Conservation (phyloP, 345 rosid species). For the Syzygium grande region DNA sequence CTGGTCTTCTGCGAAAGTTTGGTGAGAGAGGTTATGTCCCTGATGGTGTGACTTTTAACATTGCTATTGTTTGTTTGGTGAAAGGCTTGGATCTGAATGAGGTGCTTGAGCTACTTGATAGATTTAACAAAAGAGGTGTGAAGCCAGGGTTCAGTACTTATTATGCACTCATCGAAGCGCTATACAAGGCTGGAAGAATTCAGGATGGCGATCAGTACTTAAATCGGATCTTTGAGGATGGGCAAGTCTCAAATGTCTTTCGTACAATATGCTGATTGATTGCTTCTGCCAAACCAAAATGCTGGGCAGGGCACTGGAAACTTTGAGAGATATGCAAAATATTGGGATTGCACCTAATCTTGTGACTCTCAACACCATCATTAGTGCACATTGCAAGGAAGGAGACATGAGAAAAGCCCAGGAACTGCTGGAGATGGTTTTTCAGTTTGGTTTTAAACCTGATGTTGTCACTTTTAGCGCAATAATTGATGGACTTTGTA, state of each 20-base stretch:
- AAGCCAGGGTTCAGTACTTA: constrained; percentile 53
- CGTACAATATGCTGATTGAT: constrained; percentile 68
- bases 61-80: constrained; percentile 50
- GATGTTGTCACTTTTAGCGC: constrained; percentile 75
- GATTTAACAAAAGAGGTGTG: constrained; percentile 40
- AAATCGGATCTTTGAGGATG: constrained; percentile 32
- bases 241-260: constrained; percentile 42
- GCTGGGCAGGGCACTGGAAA: constrained; percentile 37
- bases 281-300: constrained; percentile 64
- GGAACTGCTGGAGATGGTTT: constrained; percentile 36
- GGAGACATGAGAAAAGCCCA: constrained; percentile 38
- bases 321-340: constrained; percentile 40
- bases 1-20: constrained; percentile 35
- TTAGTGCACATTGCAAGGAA: constrained; percentile 43
- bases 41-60: constrained; percentile 48
- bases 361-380: constrained; percentile 75
- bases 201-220: constrained; percentile 44
- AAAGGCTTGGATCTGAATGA: constrained; percentile 47
- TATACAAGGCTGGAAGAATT: constrained; percentile 36
- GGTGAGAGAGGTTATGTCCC: constrained; percentile 47
- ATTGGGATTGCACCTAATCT: constrained; percentile 58
- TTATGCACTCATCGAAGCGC: constrained; percentile 50
- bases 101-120: constrained; percentile 48
- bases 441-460: constrained; percentile 52
- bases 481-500: constrained; percentile 72